Evolutionary conservation across 495 filamentous ascomycete species (phyloP).

Genomic region (Viridothelium virens): DNA sequence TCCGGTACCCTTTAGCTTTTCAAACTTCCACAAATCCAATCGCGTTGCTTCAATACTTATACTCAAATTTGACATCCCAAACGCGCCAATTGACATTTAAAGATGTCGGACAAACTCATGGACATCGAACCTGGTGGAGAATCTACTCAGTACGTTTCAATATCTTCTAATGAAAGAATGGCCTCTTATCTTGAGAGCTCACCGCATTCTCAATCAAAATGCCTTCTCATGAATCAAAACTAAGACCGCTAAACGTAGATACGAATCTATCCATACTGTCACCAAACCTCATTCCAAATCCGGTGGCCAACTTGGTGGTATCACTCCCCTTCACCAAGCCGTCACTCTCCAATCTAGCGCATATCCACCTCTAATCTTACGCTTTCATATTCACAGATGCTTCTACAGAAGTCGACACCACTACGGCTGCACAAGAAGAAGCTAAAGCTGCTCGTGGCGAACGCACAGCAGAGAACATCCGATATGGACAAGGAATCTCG

Average conservation of each 20-base stretch:
- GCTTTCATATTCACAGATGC: conserved; percentile 8
- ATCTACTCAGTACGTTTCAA: conserved; percentile 46
- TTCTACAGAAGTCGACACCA: conserved; percentile 23
- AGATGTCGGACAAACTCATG: conserved; percentile 43
- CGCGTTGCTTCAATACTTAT: neutral
- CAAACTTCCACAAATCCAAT: neutral
- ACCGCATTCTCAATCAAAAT: neutral
- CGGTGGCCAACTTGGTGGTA: conserved; percentile 54
- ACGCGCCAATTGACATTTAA: conserved; percentile 18
- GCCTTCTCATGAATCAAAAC: conserved; percentile 13
- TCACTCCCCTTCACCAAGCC: conserved; percentile 14
- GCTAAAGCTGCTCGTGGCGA: conserved; percentile 30
- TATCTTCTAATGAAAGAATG: neutral
- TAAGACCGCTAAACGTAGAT: conserved; percentile 37
- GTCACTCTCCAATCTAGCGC: neutral
- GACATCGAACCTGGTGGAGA: conserved; percentile 58
- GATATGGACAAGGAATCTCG: conserved; percentile 46
- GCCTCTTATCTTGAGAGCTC: neutral
- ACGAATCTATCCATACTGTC: conserved; percentile 50
- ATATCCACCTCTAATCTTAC: conserved; percentile 11
- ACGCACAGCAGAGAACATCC: conserved; percentile 43
- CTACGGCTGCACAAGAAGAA: conserved; percentile 17
- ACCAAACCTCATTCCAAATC: conserved; percentile 46
- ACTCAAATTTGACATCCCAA: conserved; percentile 21
- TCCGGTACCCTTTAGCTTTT: neutral